phyloP scores from a whole-genome alignment of 495 filamentous ascomycete genomes.

The Neurospora sp. region DNA sequence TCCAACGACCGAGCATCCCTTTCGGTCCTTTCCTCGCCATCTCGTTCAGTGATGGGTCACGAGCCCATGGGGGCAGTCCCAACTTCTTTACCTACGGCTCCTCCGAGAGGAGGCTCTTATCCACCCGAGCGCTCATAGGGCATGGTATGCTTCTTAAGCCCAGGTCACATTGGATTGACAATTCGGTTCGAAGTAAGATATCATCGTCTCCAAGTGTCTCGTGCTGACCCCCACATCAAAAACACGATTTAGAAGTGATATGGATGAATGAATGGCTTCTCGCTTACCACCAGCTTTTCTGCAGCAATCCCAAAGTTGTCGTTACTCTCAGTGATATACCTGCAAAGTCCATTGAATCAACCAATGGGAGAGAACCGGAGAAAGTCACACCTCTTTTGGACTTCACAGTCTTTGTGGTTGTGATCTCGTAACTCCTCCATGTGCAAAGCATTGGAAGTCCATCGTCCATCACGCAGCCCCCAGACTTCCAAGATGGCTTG shows the following conservation, averaged over 20 bases:
- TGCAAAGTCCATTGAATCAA: neutral
- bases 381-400: neutral
- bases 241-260: neutral
- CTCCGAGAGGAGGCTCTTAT: neutral
- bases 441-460: neutral
- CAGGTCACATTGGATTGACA: neutral
- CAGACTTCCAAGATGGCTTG: conserved; percentile 10
- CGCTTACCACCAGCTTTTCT: conserved; percentile 7
- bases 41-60: neutral
- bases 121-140: neutral
- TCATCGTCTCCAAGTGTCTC: neutral
- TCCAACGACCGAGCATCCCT: neutral
- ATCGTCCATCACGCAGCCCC: neutral
- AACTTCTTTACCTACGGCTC: conserved; percentile 2
- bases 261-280: neutral
- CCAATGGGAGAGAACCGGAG: neutral
- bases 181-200: neutral
- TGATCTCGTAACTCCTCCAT: neutral
- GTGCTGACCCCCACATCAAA: neutral
- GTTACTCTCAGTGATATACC: neutral
- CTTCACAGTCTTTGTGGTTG: neutral
- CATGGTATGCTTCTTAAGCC: neutral
- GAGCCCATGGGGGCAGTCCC: neutral
- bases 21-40: conserved; percentile 5
- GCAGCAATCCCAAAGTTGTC: conserved; percentile 5